Evolutionary conservation across 331 rosid species (phyloP), one percentile per base, ranked within the genome.

Genomic region (Spiraea crenata): DNA sequence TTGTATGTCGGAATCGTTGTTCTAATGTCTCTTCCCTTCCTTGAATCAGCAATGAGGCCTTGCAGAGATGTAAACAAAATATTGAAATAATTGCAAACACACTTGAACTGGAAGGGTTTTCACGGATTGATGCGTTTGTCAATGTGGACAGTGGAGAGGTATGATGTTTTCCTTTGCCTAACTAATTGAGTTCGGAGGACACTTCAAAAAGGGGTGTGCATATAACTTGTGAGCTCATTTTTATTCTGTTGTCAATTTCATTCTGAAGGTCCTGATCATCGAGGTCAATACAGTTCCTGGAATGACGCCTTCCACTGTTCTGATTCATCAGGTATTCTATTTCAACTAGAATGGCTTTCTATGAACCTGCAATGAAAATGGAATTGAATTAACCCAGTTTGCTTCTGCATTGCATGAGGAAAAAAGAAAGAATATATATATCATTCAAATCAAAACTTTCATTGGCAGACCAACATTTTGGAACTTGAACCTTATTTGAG

Each of bases 241-340:
- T 79, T 56, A 80, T 60, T 72, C 56, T 65, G 40, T 7, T 8
- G 63, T 72, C 66, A 79, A 60, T 73, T 84, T 68, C 73, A 62
- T 71, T 80, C 37, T 74, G 57, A 75, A 93, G 98, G 95, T 87
- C 51, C 60, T 93, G 89, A 77, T 93, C 45, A 93, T 93, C 42
- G 98, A 93, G 79, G 97, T 93, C 71, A 93, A 93, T 71, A 90
- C 98, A 14, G 98, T 93, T 61, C 98, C 98, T 15, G 97, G 98
- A 84, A 93, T 93, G 98, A 90, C 96, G 48, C 97, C 96, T 74
- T 93, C 98, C 48, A 93, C 98, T 45, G 96, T 93, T 77, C 82
- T 93, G 78, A 83, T 90, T 85, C 98, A 93, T 84, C 97, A 90
- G 97, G 98, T 90, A 55, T 58, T 54, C 16, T 48, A 37, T 54